Conservation (phyloP, 208 protist genomes). For the Borovskyia barvae region DNA sequence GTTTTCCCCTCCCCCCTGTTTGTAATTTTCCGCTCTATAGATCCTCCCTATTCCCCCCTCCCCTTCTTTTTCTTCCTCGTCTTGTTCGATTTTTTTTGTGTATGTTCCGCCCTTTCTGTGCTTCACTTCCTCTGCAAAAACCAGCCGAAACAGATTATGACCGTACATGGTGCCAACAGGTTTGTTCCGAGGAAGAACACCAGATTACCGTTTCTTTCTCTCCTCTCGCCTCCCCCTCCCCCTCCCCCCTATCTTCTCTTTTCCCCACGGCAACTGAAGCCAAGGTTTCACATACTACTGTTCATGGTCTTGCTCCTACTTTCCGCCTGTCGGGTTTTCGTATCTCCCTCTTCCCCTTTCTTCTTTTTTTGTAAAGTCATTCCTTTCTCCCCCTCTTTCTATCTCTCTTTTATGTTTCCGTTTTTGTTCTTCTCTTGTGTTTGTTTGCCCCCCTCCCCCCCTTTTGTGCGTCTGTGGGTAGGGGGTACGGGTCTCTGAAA, state of each 20-base stretch:
- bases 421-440: constrained; percentile 11
- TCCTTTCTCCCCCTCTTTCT: constrained; percentile 4
- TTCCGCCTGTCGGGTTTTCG: background rate
- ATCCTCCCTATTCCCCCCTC: background rate
- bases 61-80: background rate
- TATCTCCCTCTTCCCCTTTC: constrained; percentile 5
- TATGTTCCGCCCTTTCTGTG: too few relatives aligned
- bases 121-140: too few relatives aligned
- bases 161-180: too few relatives aligned
- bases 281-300: background rate
- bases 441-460: too few relatives aligned
- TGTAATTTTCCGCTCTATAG: background rate
- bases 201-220: background rate
- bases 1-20: background rate
- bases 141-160: too few relatives aligned
- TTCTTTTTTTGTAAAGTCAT: too few relatives aligned
- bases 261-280: background rate
- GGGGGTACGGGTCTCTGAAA: too few relatives aligned
- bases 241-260: background rate
- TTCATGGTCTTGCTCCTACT: background rate
- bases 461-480: too few relatives aligned
- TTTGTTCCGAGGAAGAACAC: background rate
- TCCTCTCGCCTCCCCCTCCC: background rate
- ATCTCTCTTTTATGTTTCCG: background rate
- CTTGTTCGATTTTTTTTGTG: background rate